A percentile compares a stretch with the other conserved stretches of the same genome.
Conservation (phyloP, 208 protist genomes). For the Acanthamoeba sp. region DNA sequence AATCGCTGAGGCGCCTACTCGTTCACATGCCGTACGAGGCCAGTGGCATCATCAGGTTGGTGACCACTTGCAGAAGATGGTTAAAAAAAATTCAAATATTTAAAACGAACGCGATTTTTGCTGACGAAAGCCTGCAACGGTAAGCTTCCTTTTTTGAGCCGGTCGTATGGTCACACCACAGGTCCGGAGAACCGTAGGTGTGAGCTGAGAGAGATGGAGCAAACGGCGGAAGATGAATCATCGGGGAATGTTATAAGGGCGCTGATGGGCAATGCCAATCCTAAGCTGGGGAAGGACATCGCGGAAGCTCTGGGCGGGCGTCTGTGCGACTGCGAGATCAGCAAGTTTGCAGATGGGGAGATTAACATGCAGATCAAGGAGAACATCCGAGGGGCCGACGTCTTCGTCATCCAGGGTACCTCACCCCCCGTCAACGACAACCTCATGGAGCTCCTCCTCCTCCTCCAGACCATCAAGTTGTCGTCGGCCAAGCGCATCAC, state of each 20-base stretch:
- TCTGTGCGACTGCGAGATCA: conserved; percentile 22
- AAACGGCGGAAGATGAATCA: neutral
- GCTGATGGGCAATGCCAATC: conserved; percentile 34
- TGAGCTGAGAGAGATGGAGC: neutral
- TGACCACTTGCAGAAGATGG: too few species aligned
- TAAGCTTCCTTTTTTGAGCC: too few species aligned
- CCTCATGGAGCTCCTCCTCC: conserved; percentile 92
- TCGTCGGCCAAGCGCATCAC: conserved; percentile 84
- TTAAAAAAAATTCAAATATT: too few species aligned
- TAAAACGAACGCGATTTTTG: too few species aligned
- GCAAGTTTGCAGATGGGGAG: conserved; percentile 79
- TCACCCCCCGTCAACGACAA: conserved; percentile 96
- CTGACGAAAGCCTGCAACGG: too few species aligned
- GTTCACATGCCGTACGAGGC: too few species aligned
- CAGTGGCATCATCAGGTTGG: too few species aligned
- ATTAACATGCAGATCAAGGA: conserved; percentile 93
- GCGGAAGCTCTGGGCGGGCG: neutral
- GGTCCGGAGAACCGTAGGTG: too few species aligned
- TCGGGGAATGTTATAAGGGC: neutral
- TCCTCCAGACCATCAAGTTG: conserved; percentile 80
- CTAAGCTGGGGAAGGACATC: conserved; percentile 48
- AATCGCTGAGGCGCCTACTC: neutral
- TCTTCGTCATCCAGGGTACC: conserved; percentile 97
- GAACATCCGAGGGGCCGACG: conserved; percentile 95
- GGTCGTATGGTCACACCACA: too few species aligned